Evolutionary conservation across 2,329 filamentous ascomycete species (phyloP).

Genomic region (Aspergillus hiratsukae): DNA sequence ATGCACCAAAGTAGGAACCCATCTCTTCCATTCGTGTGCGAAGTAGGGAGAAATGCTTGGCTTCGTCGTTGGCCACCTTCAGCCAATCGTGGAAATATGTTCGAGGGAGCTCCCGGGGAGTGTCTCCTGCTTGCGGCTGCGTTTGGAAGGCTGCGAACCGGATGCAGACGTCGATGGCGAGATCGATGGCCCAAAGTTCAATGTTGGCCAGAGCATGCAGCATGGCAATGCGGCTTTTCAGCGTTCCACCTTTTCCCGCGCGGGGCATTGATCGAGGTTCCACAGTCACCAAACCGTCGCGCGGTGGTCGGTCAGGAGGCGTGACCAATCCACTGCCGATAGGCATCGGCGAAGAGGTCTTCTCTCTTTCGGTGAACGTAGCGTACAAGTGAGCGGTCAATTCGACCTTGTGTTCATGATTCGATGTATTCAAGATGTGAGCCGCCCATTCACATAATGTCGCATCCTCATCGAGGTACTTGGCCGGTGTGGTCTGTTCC

Average conservation of each 20-base stretch:
- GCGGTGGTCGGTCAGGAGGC: slow-evolving; percentile 40
- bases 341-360: slow-evolving; percentile 38
- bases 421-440: slow-evolving; percentile 43
- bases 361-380: slow-evolving; percentile 38
- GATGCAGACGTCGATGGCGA: slow-evolving; percentile 46
- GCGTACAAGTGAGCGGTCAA: slow-evolving; percentile 43
- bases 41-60: slow-evolving; percentile 46
- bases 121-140: slow-evolving; percentile 12
- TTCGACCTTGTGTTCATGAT: slow-evolving; percentile 47
- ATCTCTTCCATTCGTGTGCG: slow-evolving; percentile 44
- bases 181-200: slow-evolving; percentile 47
- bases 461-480: slow-evolving; percentile 38
- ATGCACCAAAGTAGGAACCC: slow-evolving; percentile 42
- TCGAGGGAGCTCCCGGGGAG: slow-evolving; percentile 32
- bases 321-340: slow-evolving; percentile 35
- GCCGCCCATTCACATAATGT: slow-evolving; percentile 47
- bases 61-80: slow-evolving; percentile 47
- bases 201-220: slow-evolving; percentile 47
- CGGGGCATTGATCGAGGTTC: slow-evolving; percentile 40
- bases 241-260: slow-evolving; percentile 38
- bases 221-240: slow-evolving; percentile 45
- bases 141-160: slow-evolving; percentile 45
- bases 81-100: slow-evolving; percentile 48
- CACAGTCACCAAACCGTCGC: slow-evolving; percentile 38
- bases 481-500: slow-evolving; percentile 12